These are phyloP conservation scores for Isochrysis galbana DNA, from an alignment of 78 protist genomes.

Conservation along the genomic window DNA sequence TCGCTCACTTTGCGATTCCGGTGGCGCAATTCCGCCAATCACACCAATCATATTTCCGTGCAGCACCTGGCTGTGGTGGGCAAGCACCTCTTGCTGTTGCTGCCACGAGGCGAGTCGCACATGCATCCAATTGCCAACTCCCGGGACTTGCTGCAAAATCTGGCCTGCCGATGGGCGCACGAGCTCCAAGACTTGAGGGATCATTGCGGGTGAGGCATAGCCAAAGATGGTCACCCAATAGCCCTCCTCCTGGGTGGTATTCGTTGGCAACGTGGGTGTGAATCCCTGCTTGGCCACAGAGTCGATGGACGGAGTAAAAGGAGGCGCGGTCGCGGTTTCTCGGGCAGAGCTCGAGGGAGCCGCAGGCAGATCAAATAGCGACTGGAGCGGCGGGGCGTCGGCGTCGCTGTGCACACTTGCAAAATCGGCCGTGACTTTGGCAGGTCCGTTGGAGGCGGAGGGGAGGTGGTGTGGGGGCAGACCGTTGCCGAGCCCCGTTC, in stretches of 20 bases:
- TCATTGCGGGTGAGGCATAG: not conserved
- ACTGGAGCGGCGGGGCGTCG: not conserved
- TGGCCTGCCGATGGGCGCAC: not conserved
- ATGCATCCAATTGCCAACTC: not conserved
- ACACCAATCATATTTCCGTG: not conserved
- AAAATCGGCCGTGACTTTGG: no score
- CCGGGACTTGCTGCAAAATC: not conserved
- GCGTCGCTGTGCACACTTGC: not conserved
- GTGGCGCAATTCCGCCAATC: not conserved
- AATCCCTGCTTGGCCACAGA: not conserved
- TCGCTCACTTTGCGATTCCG: not conserved
- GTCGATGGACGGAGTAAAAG: not conserved
- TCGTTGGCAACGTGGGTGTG: no score
- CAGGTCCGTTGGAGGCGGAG: no score
- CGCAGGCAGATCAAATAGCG: not conserved
- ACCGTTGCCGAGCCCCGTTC: no score
- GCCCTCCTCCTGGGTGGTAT: not conserved
- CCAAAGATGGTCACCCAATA: not conserved
- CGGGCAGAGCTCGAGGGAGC: no score
- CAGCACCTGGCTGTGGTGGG: not conserved
- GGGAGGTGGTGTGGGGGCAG: no score
- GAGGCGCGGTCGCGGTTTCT: not conserved
- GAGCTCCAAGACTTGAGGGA: not conserved
- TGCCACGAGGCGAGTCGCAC: not conserved
- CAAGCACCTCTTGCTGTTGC: not conserved